phyloP scores from a whole-genome alignment of 2,329 filamentous ascomycete genomes.

The Cladosporium colombiae region DNA sequence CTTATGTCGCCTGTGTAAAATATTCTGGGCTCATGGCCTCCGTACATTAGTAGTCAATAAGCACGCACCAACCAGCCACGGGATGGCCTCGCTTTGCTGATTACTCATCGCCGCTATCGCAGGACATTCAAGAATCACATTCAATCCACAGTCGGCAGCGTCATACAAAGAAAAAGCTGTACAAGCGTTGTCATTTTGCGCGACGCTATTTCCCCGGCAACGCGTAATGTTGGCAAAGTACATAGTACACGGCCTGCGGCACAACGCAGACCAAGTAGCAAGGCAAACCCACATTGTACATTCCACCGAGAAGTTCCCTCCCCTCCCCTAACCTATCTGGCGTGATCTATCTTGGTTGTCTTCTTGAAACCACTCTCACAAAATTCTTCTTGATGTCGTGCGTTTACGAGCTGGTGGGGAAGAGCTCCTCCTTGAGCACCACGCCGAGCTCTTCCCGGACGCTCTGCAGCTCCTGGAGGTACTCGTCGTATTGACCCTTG shows the following conservation, averaged over 20 bases:
- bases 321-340: conserved; percentile 12
- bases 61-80: not conserved
- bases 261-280: not conserved
- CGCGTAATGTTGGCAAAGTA: conserved; percentile 7
- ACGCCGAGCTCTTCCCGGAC: conserved; percentile 93
- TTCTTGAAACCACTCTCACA: conserved; percentile 14
- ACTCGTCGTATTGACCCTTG: conserved; percentile 94
- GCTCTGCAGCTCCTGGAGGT: conserved; percentile 88
- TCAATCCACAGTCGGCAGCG: not conserved
- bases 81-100: not conserved
- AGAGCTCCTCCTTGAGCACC: conserved; percentile 87
- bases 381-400: not conserved
- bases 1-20: not conserved
- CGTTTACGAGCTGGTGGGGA: conserved; percentile 53
- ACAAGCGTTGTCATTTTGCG: conserved; percentile 19
- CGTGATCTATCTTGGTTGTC: conserved; percentile 18
- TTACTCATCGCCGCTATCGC: conserved; percentile 10
- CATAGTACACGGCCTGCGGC: conserved; percentile 13
- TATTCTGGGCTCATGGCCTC: not conserved
- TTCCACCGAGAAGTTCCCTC: not conserved
- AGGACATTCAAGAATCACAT: not conserved
- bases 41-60: not conserved
- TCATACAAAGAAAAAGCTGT: conserved; percentile 19
- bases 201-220: conserved; percentile 3
- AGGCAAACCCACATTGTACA: conserved; percentile 19